phyloP scores from a whole-genome alignment of 192 early-diverging fungal species.

The Coemansia asiatica region DNA sequence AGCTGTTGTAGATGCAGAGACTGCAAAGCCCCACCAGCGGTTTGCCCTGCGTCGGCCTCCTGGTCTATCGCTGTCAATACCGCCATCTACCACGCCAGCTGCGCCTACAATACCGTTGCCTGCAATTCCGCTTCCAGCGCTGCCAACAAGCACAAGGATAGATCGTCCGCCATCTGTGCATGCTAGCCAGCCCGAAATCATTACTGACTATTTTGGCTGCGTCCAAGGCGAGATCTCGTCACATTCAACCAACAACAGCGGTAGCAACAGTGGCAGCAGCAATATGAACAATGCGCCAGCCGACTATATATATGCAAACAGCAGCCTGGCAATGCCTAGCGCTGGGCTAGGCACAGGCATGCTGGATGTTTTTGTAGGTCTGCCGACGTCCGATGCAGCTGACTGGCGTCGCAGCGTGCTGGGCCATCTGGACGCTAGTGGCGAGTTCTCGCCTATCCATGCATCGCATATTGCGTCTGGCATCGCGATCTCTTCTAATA shows the following conservation, averaged over 20 bases:
- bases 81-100: not conserved
- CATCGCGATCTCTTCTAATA: not conserved
- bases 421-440: conserved; percentile 20
- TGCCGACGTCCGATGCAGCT: conserved; percentile 13
- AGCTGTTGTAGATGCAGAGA: not conserved
- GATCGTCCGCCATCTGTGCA: not conserved
- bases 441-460: conserved; percentile 8
- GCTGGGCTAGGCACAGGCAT: conserved; percentile 3
- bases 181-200: not conserved
- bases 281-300: not conserved
- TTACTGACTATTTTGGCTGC: conserved; percentile 42
- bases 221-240: conserved; percentile 4
- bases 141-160: not conserved
- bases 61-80: not conserved
- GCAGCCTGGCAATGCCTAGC: not conserved
- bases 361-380: conserved; percentile 12
- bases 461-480: not conserved
- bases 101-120: conserved; percentile 13
- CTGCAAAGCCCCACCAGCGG: conserved; percentile 6
- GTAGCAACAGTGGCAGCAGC: conserved; percentile 7
- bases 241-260: conserved; percentile 3
- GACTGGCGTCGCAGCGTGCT: conserved; percentile 42
- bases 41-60: conserved; percentile 6
- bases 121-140: conserved; percentile 13
- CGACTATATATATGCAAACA: not conserved